Percentiles rank a stretch among this genome's conserved stretches.
Evolutionary conservation across 306 rosid species (phyloP).

Genomic region (Prunus campanulata): DNA sequence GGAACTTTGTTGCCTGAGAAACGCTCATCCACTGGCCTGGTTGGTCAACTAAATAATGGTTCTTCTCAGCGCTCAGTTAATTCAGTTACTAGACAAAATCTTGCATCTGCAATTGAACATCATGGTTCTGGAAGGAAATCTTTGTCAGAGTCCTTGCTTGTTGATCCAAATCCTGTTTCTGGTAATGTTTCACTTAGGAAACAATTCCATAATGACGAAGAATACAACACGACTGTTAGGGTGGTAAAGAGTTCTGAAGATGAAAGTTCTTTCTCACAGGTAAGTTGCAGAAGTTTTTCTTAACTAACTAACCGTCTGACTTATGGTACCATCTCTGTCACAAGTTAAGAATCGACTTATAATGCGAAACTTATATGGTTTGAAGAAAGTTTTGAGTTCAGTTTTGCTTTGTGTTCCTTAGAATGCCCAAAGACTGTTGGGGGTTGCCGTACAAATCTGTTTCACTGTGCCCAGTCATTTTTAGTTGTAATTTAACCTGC

Average conservation of each 20-base stretch:
- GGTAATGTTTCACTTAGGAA: constrained; percentile 64
- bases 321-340: not conserved
- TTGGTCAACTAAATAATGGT: constrained; percentile 52
- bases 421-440: not conserved
- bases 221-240: constrained; percentile 48
- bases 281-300: constrained; percentile 22
- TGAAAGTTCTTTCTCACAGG: constrained; percentile 57
- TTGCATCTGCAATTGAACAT: constrained; percentile 70
- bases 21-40: constrained; percentile 44
- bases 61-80: constrained; percentile 62
- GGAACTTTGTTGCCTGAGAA: constrained; percentile 49
- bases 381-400: not conserved
- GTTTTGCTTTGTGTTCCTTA: not conserved
- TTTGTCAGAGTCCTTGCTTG: constrained; percentile 59
- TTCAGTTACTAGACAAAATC: constrained; percentile 65
- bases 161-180: constrained; percentile 50
- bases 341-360: not conserved
- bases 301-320: constrained; percentile 2
- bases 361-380: not conserved
- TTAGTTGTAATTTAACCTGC: not conserved
- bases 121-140: constrained; percentile 92
- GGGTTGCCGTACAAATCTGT: not conserved
- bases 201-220: constrained; percentile 73
- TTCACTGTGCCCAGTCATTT: not conserved
- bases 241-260: constrained; percentile 59